Percentiles rank a stretch among this genome's conserved stretches.
These are phyloP conservation scores for Kickxella alabastrina DNA, from an alignment of 192 early-diverging fungal genomes.

Conservation along the genomic window DNA sequence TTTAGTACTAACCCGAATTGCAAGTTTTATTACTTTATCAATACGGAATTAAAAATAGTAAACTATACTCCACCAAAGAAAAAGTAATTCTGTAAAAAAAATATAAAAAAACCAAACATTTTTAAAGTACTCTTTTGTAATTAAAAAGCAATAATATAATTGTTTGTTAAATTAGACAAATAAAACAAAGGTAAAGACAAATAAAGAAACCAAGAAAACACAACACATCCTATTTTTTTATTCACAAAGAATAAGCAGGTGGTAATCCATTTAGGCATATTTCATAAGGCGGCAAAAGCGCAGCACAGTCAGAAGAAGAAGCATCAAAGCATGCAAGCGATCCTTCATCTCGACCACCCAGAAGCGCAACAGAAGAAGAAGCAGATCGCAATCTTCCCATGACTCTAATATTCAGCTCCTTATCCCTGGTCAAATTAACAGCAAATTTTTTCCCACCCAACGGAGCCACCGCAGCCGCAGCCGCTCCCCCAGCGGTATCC, in stretches of 20 bases:
- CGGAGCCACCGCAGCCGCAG: background rate
- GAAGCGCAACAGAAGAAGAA: background rate
- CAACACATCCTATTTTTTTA: background rate
- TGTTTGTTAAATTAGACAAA: too few species aligned
- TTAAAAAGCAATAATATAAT: too few species aligned
- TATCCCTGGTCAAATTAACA: slow-evolving; percentile 39
- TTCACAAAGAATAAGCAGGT: slow-evolving; percentile 19
- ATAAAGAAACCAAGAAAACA: too few species aligned
- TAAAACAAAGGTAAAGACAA: too few species aligned
- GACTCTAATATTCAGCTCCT: slow-evolving; percentile 35
- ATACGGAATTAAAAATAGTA: too few species aligned
- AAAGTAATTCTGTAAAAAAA: background rate
- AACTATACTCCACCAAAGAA: too few species aligned
- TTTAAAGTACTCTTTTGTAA: too few species aligned
- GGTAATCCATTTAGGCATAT: slow-evolving; percentile 14
- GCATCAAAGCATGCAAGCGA: too few species aligned
- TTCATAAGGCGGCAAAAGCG: slow-evolving; percentile 28
- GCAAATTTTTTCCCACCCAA: too few species aligned
- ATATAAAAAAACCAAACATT: background rate
- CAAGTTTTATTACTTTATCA: too few species aligned
- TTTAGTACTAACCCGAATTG: too few species aligned
- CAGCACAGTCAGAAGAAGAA: background rate
- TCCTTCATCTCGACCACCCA: too few species aligned
- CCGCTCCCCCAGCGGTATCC: background rate
- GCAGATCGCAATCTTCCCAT: slow-evolving; percentile 33